phyloP scores from a whole-genome alignment of 2,329 filamentous ascomycete genomes.

The Ascochyta lentis region DNA sequence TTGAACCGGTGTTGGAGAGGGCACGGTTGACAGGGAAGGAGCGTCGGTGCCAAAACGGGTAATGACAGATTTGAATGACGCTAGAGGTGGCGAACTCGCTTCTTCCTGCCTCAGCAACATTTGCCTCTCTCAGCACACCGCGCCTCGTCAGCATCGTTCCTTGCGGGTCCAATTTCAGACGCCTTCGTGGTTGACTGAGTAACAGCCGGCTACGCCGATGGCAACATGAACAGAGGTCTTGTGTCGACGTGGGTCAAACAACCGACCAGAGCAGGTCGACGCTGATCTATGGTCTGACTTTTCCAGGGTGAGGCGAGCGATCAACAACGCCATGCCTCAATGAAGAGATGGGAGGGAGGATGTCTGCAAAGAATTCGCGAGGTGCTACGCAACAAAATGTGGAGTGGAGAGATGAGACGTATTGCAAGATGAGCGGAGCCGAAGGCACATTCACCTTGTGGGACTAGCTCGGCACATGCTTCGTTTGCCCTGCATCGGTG shows the following conservation, averaged over 20 bases:
- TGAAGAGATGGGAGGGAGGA: slow-evolving; percentile 16
- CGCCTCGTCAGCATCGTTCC: not conserved
- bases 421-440: slow-evolving; percentile 34
- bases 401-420: slow-evolving; percentile 27
- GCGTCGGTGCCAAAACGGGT: slow-evolving; percentile 4
- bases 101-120: slow-evolving; percentile 7
- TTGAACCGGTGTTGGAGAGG: not conserved
- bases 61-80: slow-evolving; percentile 8
- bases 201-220: slow-evolving; percentile 14
- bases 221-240: not conserved
- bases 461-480: slow-evolving; percentile 7
- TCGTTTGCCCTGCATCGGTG: slow-evolving; percentile 18
- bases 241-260: slow-evolving; percentile 13
- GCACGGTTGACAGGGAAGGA: not conserved
- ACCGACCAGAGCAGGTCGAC: slow-evolving; percentile 12
- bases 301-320: slow-evolving; percentile 28
- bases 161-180: slow-evolving; percentile 8
- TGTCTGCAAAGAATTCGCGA: slow-evolving; percentile 16
- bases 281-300: slow-evolving; percentile 39
- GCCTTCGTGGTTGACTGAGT: slow-evolving; percentile 1
- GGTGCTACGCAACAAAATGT: slow-evolving; percentile 15
- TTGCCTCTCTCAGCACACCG: slow-evolving; percentile 9
- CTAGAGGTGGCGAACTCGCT: slow-evolving; percentile 11
- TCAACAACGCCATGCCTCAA: slow-evolving; percentile 21
- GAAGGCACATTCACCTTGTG: slow-evolving; percentile 14